Conservation (phyloP, 2,329 filamentous ascomycete species). For the Fusarium falciforme region DNA sequence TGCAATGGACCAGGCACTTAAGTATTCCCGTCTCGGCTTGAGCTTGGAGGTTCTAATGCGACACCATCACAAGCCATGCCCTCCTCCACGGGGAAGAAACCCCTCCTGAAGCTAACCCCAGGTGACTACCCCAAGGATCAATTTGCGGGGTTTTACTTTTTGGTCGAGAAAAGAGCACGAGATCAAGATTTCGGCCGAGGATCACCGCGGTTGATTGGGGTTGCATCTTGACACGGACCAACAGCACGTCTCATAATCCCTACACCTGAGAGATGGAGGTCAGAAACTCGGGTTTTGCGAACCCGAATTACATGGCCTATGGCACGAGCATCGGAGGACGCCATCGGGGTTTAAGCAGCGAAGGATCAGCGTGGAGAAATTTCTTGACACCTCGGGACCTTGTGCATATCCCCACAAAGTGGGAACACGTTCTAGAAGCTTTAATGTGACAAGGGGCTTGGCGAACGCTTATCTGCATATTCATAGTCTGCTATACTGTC, state of each 20-base stretch:
- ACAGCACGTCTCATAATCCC: background rate
- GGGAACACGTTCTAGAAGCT: constrained; percentile 29
- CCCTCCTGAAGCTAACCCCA: constrained; percentile 19
- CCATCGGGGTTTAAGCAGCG: constrained; percentile 16
- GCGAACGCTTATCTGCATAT: constrained; percentile 17
- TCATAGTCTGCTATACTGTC: background rate
- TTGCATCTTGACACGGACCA: constrained; percentile 7
- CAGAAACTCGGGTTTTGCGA: constrained; percentile 28
- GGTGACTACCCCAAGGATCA: constrained; percentile 9
- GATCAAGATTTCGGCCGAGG: background rate
- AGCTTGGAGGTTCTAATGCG: constrained; percentile 8
- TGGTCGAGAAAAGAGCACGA: constrained; percentile 11
- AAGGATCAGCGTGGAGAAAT: background rate
- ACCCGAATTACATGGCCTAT: constrained; percentile 30
- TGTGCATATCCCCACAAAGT: constrained; percentile 21
- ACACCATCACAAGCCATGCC: background rate
- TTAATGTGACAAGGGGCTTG: background rate
- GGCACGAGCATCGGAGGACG: constrained; percentile 6
- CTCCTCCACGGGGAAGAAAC: constrained; percentile 1
- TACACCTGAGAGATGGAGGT: constrained; percentile 13
- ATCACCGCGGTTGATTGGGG: constrained; percentile 10
- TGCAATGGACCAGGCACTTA: constrained; percentile 24
- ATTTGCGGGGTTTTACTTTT: constrained; percentile 25
- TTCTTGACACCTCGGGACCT: constrained; percentile 7
- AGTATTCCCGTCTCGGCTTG: constrained; percentile 26